Percentiles rank a stretch among this genome's conserved stretches.
Evolutionary conservation across 169 alveolate genomes (phyloP).

Genomic region (Theileria equi): DNA sequence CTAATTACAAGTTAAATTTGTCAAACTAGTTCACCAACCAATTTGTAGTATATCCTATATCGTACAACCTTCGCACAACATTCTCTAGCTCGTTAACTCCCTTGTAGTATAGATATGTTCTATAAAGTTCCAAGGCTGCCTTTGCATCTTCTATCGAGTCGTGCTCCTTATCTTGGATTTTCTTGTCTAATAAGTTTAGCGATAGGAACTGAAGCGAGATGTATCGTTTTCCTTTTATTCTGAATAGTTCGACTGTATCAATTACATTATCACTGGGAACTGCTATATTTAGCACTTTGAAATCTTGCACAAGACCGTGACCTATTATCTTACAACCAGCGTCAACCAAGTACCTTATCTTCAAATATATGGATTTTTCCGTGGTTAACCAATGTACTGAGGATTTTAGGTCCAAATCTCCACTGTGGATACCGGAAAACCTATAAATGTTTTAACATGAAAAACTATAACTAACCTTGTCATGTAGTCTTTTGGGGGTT

Average conservation of each 20-base stretch:
- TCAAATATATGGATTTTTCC: conserved; percentile 66
- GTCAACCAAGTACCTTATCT: conserved; percentile 72
- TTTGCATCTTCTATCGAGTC: conserved; percentile 81
- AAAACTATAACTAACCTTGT: conserved; percentile 72
- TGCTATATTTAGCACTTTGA: conserved; percentile 73
- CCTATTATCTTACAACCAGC: conserved; percentile 78
- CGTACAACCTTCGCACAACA: conserved; percentile 54
- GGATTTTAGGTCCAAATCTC: conserved; percentile 74
- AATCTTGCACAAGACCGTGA: conserved; percentile 78
- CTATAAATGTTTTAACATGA: conserved; percentile 29
- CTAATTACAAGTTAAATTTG: background rate
- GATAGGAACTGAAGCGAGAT: conserved; percentile 78
- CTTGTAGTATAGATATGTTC: conserved; percentile 50
- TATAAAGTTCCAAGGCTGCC: conserved; percentile 73
- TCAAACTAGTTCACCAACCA: conserved; percentile 45
- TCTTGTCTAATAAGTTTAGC: conserved; percentile 60
- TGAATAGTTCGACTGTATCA: conserved; percentile 75
- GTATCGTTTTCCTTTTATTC: conserved; percentile 74
- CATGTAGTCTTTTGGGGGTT: conserved; percentile 76
- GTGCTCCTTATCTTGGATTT: conserved; percentile 72
- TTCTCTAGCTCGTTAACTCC: conserved; percentile 33
- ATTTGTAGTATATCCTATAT: conserved; percentile 65
- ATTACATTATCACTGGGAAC: conserved; percentile 74
- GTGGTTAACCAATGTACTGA: conserved; percentile 77
- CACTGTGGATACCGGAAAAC: conserved; percentile 77